phyloP scores from a whole-genome alignment of 2,329 filamentous ascomycete species.

The Aspergillus japonicus region DNA sequence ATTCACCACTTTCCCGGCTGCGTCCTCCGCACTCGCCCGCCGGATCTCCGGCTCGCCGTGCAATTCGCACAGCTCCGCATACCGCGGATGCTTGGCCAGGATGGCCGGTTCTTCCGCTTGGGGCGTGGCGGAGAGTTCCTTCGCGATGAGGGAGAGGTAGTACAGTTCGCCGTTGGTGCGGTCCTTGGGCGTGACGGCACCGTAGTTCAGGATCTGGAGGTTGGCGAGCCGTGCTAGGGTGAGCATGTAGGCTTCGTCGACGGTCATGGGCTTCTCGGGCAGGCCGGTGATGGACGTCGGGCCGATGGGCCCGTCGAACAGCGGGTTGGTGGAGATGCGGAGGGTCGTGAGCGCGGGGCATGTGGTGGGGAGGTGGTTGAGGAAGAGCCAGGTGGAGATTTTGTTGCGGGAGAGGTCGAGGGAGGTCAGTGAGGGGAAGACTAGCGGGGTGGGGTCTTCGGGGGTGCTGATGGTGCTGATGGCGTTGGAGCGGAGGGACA shows the following conservation, averaged over 20 bases:
- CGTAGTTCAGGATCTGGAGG: conserved; percentile 61
- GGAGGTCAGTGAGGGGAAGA: conserved; percentile 58
- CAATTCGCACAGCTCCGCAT: conserved; percentile 67
- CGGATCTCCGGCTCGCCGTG: conserved; percentile 71
- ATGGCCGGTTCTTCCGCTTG: conserved; percentile 53
- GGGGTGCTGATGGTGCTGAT: conserved; percentile 53
- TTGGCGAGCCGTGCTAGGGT: conserved; percentile 71
- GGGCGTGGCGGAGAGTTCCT: conserved; percentile 59
- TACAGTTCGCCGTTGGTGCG: conserved; percentile 88
- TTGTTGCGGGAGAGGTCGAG: conserved; percentile 73
- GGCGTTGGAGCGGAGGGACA: conserved; percentile 72
- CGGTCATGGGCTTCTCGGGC: conserved; percentile 43
- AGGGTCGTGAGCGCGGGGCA: conserved; percentile 75
- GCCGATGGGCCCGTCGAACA: conserved; percentile 59
- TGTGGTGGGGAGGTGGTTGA: conserved; percentile 64
- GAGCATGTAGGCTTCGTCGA: conserved; percentile 86
- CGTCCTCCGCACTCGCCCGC: conserved; percentile 46
- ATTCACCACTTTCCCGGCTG: conserved; percentile 50
- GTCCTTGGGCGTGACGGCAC: conserved; percentile 68
- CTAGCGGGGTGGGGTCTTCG: conserved; percentile 40
- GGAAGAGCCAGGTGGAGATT: conserved; percentile 68
- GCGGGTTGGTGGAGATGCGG: conserved; percentile 80
- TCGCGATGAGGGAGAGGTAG: conserved; percentile 80
- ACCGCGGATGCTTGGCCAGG: conserved; percentile 67
- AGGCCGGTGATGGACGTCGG: conserved; percentile 40